Conservation (phyloP, 1,284 basidiomycete species). For the Ganoderma sinense region DNA sequence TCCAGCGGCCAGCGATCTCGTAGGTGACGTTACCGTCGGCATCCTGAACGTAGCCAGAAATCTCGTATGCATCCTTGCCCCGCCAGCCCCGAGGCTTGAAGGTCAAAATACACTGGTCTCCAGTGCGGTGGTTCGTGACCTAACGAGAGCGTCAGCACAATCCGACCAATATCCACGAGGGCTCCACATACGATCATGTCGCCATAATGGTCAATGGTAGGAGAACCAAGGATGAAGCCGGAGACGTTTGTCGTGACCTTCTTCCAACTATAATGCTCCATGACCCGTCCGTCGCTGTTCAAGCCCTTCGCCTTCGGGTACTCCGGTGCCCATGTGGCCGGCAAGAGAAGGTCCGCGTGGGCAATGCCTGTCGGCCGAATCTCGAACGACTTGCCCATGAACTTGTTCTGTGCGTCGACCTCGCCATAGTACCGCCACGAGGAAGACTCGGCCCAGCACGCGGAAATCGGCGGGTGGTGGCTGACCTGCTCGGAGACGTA, state of each 20-base stretch:
- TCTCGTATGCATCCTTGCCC: constrained; percentile 91
- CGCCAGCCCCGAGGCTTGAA: constrained; percentile 98
- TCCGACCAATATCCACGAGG: neutral
- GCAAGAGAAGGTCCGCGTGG: constrained; percentile 86
- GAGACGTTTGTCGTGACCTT: constrained; percentile 95
- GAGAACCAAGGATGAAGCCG: constrained; percentile 93
- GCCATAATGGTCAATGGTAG: constrained; percentile 97
- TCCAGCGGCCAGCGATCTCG: constrained; percentile 97
- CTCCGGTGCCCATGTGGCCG: constrained; percentile 64
- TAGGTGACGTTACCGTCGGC: constrained; percentile 73
- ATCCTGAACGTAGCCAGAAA: constrained; percentile 86
- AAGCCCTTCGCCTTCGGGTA: constrained; percentile 62
- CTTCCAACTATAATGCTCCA: constrained; percentile 93
- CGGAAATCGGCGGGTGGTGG: constrained; percentile 97
- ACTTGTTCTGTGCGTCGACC: constrained; percentile 93
- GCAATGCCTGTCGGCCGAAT: constrained; percentile 95
- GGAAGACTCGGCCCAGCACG: constrained; percentile 93
- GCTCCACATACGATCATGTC: constrained; percentile 84
- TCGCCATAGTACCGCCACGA: constrained; percentile 94
- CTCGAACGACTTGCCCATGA: constrained; percentile 97
- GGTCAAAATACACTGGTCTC: constrained; percentile 89
- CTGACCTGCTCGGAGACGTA: constrained; percentile 96
- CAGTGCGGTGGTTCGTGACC: constrained; percentile 92
- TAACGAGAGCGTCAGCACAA: constrained; percentile 39
- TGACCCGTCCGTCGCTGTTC: constrained; percentile 57